phyloP scores from a whole-genome alignment of 805 yeast genomes.

The Candida stauntonica region DNA sequence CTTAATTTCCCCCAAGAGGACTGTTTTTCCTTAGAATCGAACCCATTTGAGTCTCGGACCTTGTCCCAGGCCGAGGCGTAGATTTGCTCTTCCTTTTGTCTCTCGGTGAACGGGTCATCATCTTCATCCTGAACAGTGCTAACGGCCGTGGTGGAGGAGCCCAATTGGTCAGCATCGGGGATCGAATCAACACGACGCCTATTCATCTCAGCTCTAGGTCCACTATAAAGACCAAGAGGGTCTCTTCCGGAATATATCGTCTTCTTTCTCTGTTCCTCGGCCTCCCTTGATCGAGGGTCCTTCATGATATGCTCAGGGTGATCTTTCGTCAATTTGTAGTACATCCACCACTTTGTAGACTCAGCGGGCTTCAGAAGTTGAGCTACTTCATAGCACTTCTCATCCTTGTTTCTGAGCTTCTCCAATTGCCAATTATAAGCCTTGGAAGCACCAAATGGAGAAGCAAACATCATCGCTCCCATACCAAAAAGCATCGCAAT shows the following conservation, averaged over 20 bases:
- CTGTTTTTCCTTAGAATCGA: neutral
- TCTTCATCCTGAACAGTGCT: conserved; percentile 2
- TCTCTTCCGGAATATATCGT: conserved; percentile 34
- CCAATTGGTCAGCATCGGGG: conserved; percentile 7
- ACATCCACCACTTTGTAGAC: conserved; percentile 43
- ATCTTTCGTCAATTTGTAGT: conserved; percentile 46
- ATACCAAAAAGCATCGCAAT: conserved; percentile 40
- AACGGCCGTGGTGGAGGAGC: neutral
- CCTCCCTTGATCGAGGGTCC: conserved; percentile 46
- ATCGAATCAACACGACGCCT: conserved; percentile 8
- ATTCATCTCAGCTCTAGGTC: conserved; percentile 26
- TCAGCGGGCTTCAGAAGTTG: conserved; percentile 29
- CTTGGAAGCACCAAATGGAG: conserved; percentile 30
- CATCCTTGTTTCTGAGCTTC: conserved; percentile 28
- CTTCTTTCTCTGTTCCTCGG: conserved; percentile 25
- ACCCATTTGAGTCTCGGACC: conserved; percentile 29
- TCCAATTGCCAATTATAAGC: conserved; percentile 32
- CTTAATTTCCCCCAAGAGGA: conserved; percentile 30
- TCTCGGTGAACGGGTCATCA: conserved; percentile 25
- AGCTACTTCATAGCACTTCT: conserved; percentile 30
- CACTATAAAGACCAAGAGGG: conserved; percentile 35
- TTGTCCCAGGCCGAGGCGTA: conserved; percentile 35
- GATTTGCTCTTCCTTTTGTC: conserved; percentile 1
- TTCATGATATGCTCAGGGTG: conserved; percentile 49
- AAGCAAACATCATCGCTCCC: conserved; percentile 32